Base-by-base conservation (phyloP, 306 rosid genomes). In the Canavalia ensiformis region DNA sequence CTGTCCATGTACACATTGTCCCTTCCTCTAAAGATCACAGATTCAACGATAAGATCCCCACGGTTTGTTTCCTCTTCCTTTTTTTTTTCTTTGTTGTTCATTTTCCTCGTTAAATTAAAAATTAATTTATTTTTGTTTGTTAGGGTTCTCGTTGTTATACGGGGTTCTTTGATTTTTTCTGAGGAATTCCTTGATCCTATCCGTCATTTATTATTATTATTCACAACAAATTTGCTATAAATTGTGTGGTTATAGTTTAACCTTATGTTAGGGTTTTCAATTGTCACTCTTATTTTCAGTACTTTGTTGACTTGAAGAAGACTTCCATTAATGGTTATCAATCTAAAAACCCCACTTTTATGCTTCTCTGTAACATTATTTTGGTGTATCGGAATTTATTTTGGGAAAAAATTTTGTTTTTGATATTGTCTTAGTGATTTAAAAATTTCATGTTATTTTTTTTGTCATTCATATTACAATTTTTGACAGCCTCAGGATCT, bases 11-110 rank as follows among this genome's bases (percentile, higher is more conserved):
- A 2, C 92, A 87, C 76, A 75, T 88, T 49, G 87, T 95, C 58
- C 95, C 98, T 87, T 90, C 95, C 4, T 91, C 93, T 47, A 78
- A 83, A 62, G 90, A 86, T 86, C 86, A 88, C 8, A 79, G 86
- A 82, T 90, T 91, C 90, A 88, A 90, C 88, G 95, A 90, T 86
- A 91, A 86, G 88, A 89, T 93, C 70, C 83, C 89, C 60, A 87
- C 92, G 97, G 99, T 91, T 69, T 51, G 59, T 58, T 11, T 66
- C 11, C 31, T 52, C 30, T 65, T 68, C 2, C 29, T 35, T 1
- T 35, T 8, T 8, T 18, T 28, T 33, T 9, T 37, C 13, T 0
- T 41, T 77, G 18, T 54, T 52, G 28, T 56, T 78, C 28, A 5
- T 54, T 67, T 75, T 30, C 34, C 56, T 42, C 68, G 3, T 75